phyloP scores from a whole-genome alignment of 176 grass and related monocot genomes.

The Pharus latifolius region DNA sequence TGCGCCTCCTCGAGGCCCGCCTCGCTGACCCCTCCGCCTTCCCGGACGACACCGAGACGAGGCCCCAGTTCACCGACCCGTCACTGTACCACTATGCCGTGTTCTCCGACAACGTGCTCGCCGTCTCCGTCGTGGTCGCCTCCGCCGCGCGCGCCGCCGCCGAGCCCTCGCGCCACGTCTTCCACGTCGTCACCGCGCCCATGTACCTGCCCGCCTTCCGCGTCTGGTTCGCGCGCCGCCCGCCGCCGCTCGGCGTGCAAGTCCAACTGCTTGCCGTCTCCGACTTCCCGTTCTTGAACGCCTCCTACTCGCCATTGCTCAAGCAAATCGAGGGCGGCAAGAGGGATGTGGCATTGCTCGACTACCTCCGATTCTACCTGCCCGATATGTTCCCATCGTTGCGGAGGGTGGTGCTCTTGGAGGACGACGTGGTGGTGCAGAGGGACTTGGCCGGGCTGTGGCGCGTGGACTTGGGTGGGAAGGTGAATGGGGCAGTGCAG shows the following conservation, averaged over 20 bases:
- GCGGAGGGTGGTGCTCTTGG: constrained; percentile 54
- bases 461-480: constrained; percentile 54
- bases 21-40: constrained; percentile 50
- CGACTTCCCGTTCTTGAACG: constrained; percentile 64
- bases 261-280: constrained; percentile 42
- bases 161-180: constrained; percentile 58
- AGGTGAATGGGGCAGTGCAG: constrained; percentile 67
- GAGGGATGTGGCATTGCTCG: constrained; percentile 49
- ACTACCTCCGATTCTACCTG: constrained; percentile 80
- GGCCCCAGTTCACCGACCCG: constrained; percentile 32
- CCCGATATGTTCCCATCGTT: constrained; percentile 68
- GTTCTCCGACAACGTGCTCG: constrained; percentile 78
- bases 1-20: constrained; percentile 69
- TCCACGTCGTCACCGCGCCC: constrained; percentile 62
- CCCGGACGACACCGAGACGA: not conserved
- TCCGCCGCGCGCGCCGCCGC: constrained; percentile 54
- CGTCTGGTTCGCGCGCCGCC: constrained; percentile 65
- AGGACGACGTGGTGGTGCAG: constrained; percentile 95
- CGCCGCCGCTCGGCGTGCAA: constrained; percentile 47
- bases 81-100: constrained; percentile 68
- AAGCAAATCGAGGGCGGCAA: constrained; percentile 52
- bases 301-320: constrained; percentile 62
- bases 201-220: constrained; percentile 89
- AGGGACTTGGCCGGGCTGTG: constrained; percentile 65
- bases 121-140: constrained; percentile 69